Base-by-base conservation (phyloP, 2,329 filamentous ascomycete species). In the Pseudodiploospora longispora region DNA sequence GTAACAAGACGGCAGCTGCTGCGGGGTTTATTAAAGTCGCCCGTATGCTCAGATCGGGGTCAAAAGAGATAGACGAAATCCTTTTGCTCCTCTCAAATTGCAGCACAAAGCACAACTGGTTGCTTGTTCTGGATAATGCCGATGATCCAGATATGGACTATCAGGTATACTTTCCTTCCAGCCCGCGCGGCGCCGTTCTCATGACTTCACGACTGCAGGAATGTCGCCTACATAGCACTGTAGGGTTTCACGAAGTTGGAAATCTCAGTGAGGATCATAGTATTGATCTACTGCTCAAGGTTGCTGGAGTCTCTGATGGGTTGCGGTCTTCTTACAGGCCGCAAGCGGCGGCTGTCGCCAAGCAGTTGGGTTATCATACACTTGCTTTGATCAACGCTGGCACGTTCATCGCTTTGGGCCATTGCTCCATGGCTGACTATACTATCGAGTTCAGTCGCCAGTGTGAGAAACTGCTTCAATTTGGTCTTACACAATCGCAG, bases 51-150 rank as follows among this genome's bases (percentile, higher is more conserved):
- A 36, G 39, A 30, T 41, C 43, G 5, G 39, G 39, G 2, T 8
- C 8, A 10, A 35, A 30, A 10, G 43, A 42, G 2, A 29, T 46
- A n/a, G 39, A 42, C 5, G 39, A 46, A 6, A 30, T 39, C 19
- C 27, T 35, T 12, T 10, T 41, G 2, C 5, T 40, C 10, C 10
- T 41, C 6, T 5, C 38, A 6, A 44, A 41, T 19, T 44, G 38
- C 28, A 32, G 10, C 4, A 6, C 8, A 7, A 27, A 44, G 12
- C 29, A 41, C 9, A 44, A 48, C 2, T 72, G 67, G 69, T 53
- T 73, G 1, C 45, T 72, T 31, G 54, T 74, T 30, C 38, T 74
- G 19, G 68, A 74, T 47, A 72, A 70, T 42, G 65, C 64, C 7
- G 66, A 72, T 43, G 64, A 72, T 43, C 38, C 38, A 3, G 43